Evolutionary conservation across 805 yeast species (phyloP).

Genomic region (Starmerella stellata): DNA sequence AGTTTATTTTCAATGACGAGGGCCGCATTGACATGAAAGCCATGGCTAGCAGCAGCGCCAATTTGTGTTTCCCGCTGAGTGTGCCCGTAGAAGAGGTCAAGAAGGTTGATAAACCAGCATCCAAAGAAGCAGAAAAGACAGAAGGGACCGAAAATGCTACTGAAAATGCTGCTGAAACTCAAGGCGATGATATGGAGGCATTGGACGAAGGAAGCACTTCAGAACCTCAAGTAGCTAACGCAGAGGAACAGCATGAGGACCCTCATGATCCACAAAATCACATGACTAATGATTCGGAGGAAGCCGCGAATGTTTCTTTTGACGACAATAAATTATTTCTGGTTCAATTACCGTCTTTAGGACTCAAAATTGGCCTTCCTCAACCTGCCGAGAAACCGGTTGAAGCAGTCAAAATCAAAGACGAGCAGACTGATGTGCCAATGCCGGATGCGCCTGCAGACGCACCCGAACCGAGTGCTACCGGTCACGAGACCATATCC

Average conservation of each 20-base stretch:
- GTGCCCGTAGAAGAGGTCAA: constrained; percentile 6
- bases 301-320: no score
- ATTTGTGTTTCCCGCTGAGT: constrained; percentile 13
- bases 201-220: no score
- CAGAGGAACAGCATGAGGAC: no score
- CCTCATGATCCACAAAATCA: background rate
- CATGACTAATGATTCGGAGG: no score
- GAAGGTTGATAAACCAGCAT: constrained; percentile 3
- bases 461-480: background rate
- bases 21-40: constrained; percentile 11
- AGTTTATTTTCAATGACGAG: constrained; percentile 3
- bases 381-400: no score
- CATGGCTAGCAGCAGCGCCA: constrained; percentile 3
- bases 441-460: constrained; percentile 4
- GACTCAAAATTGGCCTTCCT: no score
- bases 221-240: no score
- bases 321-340: no score
- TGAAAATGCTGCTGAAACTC: no score
- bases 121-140: background rate
- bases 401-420: constrained; percentile 2
- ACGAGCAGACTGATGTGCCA: constrained; percentile 5
- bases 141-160: background rate
- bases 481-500: background rate
- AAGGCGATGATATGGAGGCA: no score
- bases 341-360: no score